Conservation (phyloP, 2,329 filamentous ascomycete species). For the Gyromitra esculenta region DNA sequence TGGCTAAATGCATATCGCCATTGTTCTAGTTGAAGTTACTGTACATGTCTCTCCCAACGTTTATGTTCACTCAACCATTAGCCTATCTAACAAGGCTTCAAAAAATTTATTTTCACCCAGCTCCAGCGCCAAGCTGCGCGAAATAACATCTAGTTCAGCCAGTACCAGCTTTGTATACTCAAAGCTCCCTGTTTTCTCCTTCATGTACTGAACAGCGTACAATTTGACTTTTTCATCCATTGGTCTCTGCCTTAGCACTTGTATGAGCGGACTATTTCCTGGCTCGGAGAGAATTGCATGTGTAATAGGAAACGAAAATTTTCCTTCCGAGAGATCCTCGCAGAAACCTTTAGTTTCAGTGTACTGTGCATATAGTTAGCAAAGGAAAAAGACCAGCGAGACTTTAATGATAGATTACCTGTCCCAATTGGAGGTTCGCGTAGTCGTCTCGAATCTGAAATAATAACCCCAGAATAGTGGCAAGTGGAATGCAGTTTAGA, state of each 20-base stretch:
- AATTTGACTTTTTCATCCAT: constrained; percentile 86
- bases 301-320: constrained; percentile 96
- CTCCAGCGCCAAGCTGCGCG: too few relatives aligned
- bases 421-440: constrained; percentile 73
- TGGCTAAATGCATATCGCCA: too few relatives aligned
- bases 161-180: constrained; percentile 80
- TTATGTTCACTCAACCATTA: too few relatives aligned
- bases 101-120: too few relatives aligned
- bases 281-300: constrained; percentile 85
- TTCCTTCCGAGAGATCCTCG: constrained; percentile 95
- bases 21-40: too few relatives aligned
- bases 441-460: constrained; percentile 96
- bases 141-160: constrained; percentile 65
- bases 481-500: constrained; percentile 78
- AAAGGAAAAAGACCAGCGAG: constrained; percentile 62
- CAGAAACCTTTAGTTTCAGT: constrained; percentile 90
- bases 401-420: constrained; percentile 54
- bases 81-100: too few relatives aligned
- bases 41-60: too few relatives aligned
- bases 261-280: constrained; percentile 80
- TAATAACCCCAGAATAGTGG: constrained; percentile 83
- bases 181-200: constrained; percentile 83
- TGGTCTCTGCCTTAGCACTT: constrained; percentile 91
- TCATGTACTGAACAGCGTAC: constrained; percentile 90
- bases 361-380: constrained; percentile 65